A percentile compares a stretch with the other conserved stretches of the same genome.
phyloP scores from a whole-genome alignment of 1,284 basidiomycete species.

The Meira miltonrushii region DNA sequence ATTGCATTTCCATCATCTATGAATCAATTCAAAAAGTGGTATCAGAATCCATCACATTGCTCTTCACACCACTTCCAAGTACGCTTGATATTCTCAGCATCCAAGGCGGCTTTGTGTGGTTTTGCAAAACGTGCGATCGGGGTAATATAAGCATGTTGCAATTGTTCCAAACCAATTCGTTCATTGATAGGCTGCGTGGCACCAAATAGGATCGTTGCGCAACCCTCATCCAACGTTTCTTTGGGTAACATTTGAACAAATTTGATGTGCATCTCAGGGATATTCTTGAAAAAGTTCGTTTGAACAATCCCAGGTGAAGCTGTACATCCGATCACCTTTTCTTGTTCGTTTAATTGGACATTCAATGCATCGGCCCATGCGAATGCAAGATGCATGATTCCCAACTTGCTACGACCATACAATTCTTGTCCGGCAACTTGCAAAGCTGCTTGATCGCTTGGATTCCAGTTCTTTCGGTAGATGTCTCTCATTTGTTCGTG shows the following conservation, averaged over 20 bases:
- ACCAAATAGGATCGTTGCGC: background rate
- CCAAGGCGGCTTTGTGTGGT: background rate
- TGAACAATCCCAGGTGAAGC: background rate
- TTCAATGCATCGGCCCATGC: conserved; percentile 18
- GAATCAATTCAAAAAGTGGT: background rate
- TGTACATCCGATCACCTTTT: background rate
- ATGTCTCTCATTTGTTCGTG: background rate
- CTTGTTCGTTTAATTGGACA: background rate
- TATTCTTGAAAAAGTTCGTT: background rate
- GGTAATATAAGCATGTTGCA: conserved; percentile 1
- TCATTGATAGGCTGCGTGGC: background rate
- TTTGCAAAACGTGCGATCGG: background rate
- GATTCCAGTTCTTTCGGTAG: background rate
- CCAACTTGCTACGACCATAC: conserved; percentile 32
- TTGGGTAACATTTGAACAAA: background rate
- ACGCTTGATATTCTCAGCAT: background rate
- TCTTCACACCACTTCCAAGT: conserved; percentile 5
- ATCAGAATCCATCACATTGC: conserved; percentile 2
- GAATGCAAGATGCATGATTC: conserved; percentile 21
- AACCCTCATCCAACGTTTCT: background rate
- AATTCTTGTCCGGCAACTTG: background rate
- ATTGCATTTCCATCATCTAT: background rate
- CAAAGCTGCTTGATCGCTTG: conserved; percentile 1
- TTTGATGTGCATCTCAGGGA: conserved; percentile 9
- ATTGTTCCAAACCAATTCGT: background rate